Evolutionary conservation across 768 basidiomycete species (phyloP), one percentile per base, ranked within the genome.

Genomic region (Ramaria rubella): DNA sequence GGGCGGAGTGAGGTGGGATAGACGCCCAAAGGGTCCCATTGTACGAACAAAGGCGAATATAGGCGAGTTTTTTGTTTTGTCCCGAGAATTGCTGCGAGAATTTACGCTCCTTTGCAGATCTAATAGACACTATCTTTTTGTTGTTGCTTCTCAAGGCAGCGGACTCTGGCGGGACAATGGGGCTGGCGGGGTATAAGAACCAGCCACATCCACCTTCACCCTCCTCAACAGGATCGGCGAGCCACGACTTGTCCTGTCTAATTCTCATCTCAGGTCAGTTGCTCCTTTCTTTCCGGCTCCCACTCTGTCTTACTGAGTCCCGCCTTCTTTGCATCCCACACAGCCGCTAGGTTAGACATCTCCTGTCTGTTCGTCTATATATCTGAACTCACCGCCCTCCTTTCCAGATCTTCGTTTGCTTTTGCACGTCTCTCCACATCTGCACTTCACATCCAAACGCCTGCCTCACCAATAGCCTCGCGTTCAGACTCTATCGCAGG

Each of bases 231-330:
- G 55, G 42, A 56, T 56, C 46, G 55, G 55, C 55, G 43, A 56
- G 55, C 55, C 55, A 56, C 43, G 43, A 56, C 55, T 56, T 44
- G 55, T 56, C 44, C 43, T 56, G 43, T 30, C 19, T 48, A 46
- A 45, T 46, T 36, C 21, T 56, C 44, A 23, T 23, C 52, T 44
- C 27, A 56, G 55, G 55, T 56, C 45, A 56, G 55, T 55, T 15
- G 19, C 7, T 19, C 27, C 19, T 31, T 7, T 56, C 33, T 19
- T 17, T 29, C 3, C n/a, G 38, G 23, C n/a, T 44, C 38, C 19
- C 5, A 14, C n/a, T 23, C 11, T 21, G 34, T 48, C 52, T 36
- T 26, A 44, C 27, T 43, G 7, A 33, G 27, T 12, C n/a, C 11
- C 19, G 7, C 23, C 36, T 48, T 49, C 45, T 24, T 48, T 45